These are phyloP conservation scores for Albatrellus ellisii DNA, from an alignment of 768 basidiomycete genomes.

Conservation along the genomic window DNA sequence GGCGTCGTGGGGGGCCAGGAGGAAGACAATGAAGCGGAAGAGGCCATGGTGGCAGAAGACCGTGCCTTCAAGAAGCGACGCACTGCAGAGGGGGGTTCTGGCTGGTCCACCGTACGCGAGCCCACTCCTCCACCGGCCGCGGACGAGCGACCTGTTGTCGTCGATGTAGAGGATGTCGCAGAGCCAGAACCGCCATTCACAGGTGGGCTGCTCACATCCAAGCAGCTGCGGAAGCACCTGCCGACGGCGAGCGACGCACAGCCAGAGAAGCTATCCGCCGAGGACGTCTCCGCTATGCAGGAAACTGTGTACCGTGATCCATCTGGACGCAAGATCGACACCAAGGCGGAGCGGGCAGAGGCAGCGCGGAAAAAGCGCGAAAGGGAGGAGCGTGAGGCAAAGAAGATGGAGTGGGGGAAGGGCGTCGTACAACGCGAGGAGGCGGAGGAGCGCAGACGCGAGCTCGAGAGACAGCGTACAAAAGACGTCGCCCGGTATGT, in stretches of 20 bases:
- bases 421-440: conserved; percentile 85
- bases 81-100: conserved; percentile 35
- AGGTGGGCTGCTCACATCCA: conserved; percentile 71
- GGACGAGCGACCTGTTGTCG: conserved; percentile 58
- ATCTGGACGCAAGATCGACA: conserved; percentile 79
- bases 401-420: conserved; percentile 98
- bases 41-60: conserved; percentile 62
- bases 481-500: conserved; percentile 64
- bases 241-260: conserved; percentile 25
- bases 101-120: conserved; percentile 58
- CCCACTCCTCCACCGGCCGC: conserved; percentile 37
- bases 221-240: conserved; percentile 55
- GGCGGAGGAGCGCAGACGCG: conserved; percentile 45
- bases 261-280: conserved; percentile 27
- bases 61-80: conserved; percentile 72
- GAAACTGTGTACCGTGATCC: conserved; percentile 94
- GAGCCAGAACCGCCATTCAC: conserved; percentile 30
- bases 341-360: conserved; percentile 74
- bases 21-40: conserved; percentile 45
- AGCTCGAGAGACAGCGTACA: conserved; percentile 55
- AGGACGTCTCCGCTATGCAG: conserved; percentile 49
- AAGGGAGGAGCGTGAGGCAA: conserved; percentile 72
- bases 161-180: conserved; percentile 34
- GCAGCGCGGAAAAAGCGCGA: conserved; percentile 72
- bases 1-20: conserved; percentile 33